Base-by-base conservation (phyloP, 306 rosid genomes). In the Cotoneaster glaucophyllus region DNA sequence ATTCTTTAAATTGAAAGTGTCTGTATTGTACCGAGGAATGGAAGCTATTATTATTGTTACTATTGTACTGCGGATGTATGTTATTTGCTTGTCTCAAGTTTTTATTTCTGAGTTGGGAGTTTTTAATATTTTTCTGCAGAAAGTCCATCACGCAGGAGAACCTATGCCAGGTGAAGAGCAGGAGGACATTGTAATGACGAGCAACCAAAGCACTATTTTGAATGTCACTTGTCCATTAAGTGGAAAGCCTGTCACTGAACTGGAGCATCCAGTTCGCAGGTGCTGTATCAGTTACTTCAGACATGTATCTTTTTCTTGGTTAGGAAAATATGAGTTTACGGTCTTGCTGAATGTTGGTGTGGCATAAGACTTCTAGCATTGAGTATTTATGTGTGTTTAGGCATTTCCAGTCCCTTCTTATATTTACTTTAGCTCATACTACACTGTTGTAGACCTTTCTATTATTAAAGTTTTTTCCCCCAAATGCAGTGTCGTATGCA, bases 111-210 rank as follows among this genome's bases (percentile, higher is more conserved):
- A 72, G 44, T 71, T 28, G 58, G 58, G 28, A 15, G 8, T 61
- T 87, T 69, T 80, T 52, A 71, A 58, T 77, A 52, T 81, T 62
- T 82, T 84, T 61, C 80, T 82, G 84, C 84, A 95, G 99, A 92
- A 89, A 48, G 97, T 95, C 81, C 97, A 92, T 89, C 97, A 95
- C 63, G 54, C 56, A 19, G 99, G 99, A 63, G 91, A 92, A 64
- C 93, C 93, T 66, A 90, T 95, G 96, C 96, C 96, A 26, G 99
- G 96, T 63, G 99, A 95, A 50, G 99, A 92, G 82, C 90, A 82
- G 81, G 99, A 95, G 79, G 99, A 95, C 67, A 83, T 95, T 73
- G 85, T 92, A 71, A 92, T 95, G 97, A 95, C 97, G 67, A 85
- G 88, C 77, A 90, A 95, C 54, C 92, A 95, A 74, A 45, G 89